Evolutionary conservation across 148 eudicot species (phyloP).

Genomic region (Drosera capensis): DNA sequence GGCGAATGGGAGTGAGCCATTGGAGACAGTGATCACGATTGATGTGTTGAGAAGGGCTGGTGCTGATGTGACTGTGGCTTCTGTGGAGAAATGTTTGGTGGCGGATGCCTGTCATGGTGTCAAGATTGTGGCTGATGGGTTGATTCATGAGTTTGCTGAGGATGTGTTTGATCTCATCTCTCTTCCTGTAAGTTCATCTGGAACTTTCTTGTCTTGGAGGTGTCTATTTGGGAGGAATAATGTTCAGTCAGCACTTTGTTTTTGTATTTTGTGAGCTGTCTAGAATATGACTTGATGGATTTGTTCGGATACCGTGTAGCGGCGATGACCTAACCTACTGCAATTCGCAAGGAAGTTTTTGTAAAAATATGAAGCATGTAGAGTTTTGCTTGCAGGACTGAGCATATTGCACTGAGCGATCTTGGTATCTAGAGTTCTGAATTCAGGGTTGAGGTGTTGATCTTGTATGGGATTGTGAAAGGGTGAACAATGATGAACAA

Average conservation of each 20-base stretch:
- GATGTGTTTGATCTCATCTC: constrained; percentile 66
- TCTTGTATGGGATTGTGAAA: too few relatives aligned
- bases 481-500: too few relatives aligned
- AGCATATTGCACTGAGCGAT: too few relatives aligned
- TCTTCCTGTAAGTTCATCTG: constrained; percentile 45
- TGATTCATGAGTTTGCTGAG: constrained; percentile 49
- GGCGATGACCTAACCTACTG: too few relatives aligned
- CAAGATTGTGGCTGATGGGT: constrained; percentile 75
- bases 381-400: too few relatives aligned
- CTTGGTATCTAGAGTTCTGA: too few relatives aligned
- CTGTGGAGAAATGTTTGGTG: constrained; percentile 62
- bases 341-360: too few relatives aligned
- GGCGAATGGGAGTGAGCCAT: constrained; percentile 90
- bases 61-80: constrained; percentile 89
- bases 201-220: background rate
- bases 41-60: constrained; percentile 86
- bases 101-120: constrained; percentile 69
- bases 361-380: too few relatives aligned
- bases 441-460: too few relatives aligned
- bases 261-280: background rate
- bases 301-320: too few relatives aligned
- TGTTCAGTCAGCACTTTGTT: background rate
- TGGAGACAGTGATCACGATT: constrained; percentile 76
- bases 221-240: background rate
- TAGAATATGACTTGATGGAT: too few relatives aligned